Evolutionary conservation across 2,329 filamentous ascomycete genomes (phyloP).

Genomic region (Pseudofabraea citricarpa): DNA sequence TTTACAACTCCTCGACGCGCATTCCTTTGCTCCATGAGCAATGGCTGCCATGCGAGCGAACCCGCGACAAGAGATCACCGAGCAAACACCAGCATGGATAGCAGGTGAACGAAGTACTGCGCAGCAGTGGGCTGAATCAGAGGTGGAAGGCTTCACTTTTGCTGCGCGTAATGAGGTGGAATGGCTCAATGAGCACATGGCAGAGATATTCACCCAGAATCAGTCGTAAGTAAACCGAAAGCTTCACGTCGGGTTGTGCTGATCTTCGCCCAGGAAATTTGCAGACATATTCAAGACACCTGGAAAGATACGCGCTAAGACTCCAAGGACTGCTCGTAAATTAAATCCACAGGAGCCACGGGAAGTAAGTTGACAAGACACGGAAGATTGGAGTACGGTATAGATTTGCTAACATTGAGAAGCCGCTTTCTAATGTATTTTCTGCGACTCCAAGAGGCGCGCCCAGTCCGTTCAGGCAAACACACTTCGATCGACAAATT

Average conservation of each 20-base stretch:
- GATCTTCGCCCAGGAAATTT: slow-evolving; percentile 62
- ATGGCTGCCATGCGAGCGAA: slow-evolving; percentile 30
- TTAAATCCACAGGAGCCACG: slow-evolving; percentile 51
- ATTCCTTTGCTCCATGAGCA: slow-evolving; percentile 23
- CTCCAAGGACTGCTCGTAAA: slow-evolving; percentile 67
- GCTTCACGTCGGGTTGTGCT: slow-evolving; percentile 9
- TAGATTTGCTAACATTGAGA: slow-evolving; percentile 14
- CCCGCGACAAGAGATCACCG: slow-evolving; percentile 55
- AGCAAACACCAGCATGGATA: slow-evolving; percentile 79
- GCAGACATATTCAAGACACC: slow-evolving; percentile 95
- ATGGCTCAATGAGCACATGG: slow-evolving; percentile 99
- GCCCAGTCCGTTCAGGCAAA: slow-evolving; percentile 34
- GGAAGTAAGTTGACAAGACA: slow-evolving; percentile 46
- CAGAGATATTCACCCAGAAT: slow-evolving; percentile 82
- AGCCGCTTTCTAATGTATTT: slow-evolving; percentile 59
- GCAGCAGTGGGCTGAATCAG: slow-evolving; percentile 68
- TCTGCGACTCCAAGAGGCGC: slow-evolving; percentile 50
- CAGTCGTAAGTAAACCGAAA: slow-evolving; percentile 63
- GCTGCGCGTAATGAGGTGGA: slow-evolving; percentile 91
- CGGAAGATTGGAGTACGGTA: background rate
- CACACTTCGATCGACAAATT: slow-evolving; percentile 21
- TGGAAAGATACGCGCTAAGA: slow-evolving; percentile 77
- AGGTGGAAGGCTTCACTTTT: slow-evolving; percentile 90
- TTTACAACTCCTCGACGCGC: slow-evolving; percentile 19
- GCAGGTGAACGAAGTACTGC: slow-evolving; percentile 77